Evolutionary conservation across 2,329 filamentous ascomycete genomes (phyloP).

Genomic region (Niveomyces coronatus): DNA sequence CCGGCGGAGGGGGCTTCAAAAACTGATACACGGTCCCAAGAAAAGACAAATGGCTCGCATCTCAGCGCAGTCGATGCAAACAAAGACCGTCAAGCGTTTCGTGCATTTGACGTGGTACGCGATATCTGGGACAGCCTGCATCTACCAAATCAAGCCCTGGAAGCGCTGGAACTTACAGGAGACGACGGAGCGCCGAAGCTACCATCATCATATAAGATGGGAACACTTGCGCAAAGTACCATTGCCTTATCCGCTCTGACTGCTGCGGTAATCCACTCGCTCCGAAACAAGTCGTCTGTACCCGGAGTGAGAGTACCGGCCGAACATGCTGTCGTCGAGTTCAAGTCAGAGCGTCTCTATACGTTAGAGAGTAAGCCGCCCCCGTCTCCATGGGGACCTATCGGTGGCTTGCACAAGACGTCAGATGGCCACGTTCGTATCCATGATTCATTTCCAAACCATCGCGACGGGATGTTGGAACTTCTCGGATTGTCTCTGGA

Average conservation of each 20-base stretch:
- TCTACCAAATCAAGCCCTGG: background rate
- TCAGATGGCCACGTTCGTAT: conserved; percentile 42
- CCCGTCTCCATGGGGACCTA: conserved; percentile 25
- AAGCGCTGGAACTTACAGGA: background rate
- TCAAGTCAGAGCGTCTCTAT: conserved; percentile 42
- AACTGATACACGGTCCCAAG: background rate
- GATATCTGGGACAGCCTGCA: background rate
- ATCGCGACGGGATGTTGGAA: conserved; percentile 31
- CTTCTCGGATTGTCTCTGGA: conserved; percentile 29
- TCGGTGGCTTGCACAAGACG: conserved; percentile 42
- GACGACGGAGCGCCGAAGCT: background rate
- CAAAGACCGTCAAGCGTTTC: no score
- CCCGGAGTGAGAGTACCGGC: conserved; percentile 32
- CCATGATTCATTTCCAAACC: conserved; percentile 44
- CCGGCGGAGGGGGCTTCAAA: background rate
- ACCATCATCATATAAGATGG: conserved; percentile 43
- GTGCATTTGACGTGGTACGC: background rate
- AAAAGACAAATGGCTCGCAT: no score
- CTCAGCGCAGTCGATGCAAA: no score
- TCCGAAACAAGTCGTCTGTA: conserved; percentile 15
- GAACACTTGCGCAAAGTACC: conserved; percentile 38
- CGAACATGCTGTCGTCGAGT: conserved; percentile 39
- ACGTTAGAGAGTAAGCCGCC: conserved; percentile 24
- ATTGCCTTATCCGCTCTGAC: conserved; percentile 40
- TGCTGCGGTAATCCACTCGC: conserved; percentile 34